Base-by-base conservation (phyloP, 495 filamentous ascomycete genomes). In the Penicillium macrosclerotiorum region DNA sequence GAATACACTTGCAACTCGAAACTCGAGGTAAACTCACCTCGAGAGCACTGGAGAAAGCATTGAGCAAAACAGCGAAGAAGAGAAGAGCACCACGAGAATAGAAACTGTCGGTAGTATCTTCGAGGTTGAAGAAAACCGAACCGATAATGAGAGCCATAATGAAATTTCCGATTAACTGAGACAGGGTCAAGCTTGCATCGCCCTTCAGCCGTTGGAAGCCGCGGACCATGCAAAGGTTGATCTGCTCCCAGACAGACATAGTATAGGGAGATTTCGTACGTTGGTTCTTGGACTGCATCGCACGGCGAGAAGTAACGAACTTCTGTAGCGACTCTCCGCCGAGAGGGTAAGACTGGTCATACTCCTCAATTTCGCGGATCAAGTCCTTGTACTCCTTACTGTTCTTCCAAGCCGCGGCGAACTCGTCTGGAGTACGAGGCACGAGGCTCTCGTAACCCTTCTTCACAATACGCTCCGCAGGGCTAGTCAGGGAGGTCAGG, bases 41-140 rank as follows among this genome's bases (percentile, higher is more conserved):
- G 7, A 95, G 74, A 46, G 83, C 83, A 67, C 82, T 87, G 47
- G 84, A 77, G 57, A 96, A 95, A 18, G 91, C 90, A 60, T 95
- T 95, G 65, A 95, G 63, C 33, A 97, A 74, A 49, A 94, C 84
- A 47, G 90, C 88, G 58, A 97, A 96, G 81, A 96, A 97, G 26
- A 97, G 75, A 24, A 96, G 72, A 48, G 88, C 88, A 37, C 88
- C 90, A 41, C 89, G 80, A 53, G 81, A 79, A 69, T 83, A 97
- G 71, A 96, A 94, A 63, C 81, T 88, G 16, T 62, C 56, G 5
- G 89, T 89, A 23, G 73, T 72, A 1, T 57, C 62, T 19, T 77
- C 59, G 14, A 95, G 62, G 50, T 95, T 86, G 70, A 82, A 96
- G 72, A 95, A 97, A 42, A 96, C 86, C 59, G 82, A 88, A 36